Conservation (phyloP, 1,139 yeast species). For the Yamadazyma songkhlaensis region DNA sequence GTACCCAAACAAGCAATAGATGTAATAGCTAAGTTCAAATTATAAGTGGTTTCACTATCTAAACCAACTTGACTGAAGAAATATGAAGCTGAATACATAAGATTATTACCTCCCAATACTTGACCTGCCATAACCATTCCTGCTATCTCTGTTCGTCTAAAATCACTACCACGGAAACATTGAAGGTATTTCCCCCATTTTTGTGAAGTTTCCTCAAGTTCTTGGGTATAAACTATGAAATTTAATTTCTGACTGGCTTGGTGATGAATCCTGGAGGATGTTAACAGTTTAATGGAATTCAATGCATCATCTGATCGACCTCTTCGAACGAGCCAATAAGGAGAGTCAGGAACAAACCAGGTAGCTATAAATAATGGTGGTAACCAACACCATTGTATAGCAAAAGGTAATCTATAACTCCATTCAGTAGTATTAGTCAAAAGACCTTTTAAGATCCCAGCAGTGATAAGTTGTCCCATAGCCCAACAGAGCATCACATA, state of each 20-base stretch:
- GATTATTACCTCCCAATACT: conserved; percentile 10
- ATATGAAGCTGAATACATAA: conserved; percentile 25
- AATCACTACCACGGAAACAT: conserved; percentile 3
- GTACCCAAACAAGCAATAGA: conserved; percentile 21
- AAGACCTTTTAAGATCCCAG: conserved; percentile 37
- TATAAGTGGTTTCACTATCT: conserved; percentile 21
- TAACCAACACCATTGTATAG: conserved; percentile 34
- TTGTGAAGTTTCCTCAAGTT: conserved; percentile 9
- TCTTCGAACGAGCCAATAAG: conserved; percentile 47
- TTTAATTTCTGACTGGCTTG: conserved; percentile 9
- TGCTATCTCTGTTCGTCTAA: conserved; percentile 4
- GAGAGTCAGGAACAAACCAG: conserved; percentile 55
- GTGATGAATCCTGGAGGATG: conserved; percentile 7
- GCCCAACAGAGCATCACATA: conserved; percentile 44
- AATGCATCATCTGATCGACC: conserved; percentile 35
- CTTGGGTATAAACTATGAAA: conserved; percentile 11
- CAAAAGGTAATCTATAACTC: conserved; percentile 46
- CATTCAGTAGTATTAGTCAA: conserved; percentile 18
- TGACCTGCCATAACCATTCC: conserved; percentile 8
- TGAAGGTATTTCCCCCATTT: conserved; percentile 15
- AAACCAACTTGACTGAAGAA: conserved; percentile 35
- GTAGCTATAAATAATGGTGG: conserved; percentile 25
- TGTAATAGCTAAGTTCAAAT: conserved; percentile 24
- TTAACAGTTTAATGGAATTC: conserved; percentile 7
- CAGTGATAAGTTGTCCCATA: conserved; percentile 40